phyloP scores from a whole-genome alignment of 352 stramenopile species.

The Phytophthora vignae region DNA sequence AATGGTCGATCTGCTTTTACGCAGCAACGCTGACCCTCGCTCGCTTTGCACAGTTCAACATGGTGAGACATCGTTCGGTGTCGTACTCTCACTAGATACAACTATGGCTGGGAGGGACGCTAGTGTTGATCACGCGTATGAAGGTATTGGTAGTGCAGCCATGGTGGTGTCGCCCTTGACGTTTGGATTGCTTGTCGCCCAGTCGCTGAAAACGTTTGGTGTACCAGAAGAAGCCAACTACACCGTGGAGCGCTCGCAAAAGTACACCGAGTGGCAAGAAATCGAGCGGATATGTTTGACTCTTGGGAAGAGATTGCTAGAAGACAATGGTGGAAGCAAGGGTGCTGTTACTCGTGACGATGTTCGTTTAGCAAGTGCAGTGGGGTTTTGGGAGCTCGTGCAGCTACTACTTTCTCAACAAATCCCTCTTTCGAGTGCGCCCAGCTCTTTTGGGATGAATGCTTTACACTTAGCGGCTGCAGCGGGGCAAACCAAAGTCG shows the following conservation, averaged over 20 bases:
- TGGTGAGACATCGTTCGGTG: conserved; percentile 46
- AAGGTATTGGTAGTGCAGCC: not conserved
- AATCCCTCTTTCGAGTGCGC: conserved; percentile 48
- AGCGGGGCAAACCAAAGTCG: conserved; percentile 52
- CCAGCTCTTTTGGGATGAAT: conserved; percentile 51
- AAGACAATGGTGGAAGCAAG: conserved; percentile 42
- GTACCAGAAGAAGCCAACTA: conserved; percentile 26
- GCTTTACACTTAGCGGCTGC: conserved; percentile 57
- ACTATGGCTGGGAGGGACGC: not conserved
- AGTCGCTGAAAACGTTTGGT: conserved; percentile 36
- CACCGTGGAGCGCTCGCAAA: conserved; percentile 28
- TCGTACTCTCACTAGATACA: conserved; percentile 22
- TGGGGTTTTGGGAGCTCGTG: conserved; percentile 62
- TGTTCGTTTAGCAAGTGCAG: conserved; percentile 49
- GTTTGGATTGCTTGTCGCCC: conserved; percentile 53
- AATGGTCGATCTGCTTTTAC: conserved; percentile 61
- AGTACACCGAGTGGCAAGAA: conserved; percentile 45
- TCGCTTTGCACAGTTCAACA: conserved; percentile 56
- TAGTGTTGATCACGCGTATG: not conserved
- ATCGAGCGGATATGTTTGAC: conserved; percentile 51
- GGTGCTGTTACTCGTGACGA: conserved; percentile 60
- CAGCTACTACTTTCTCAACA: conserved; percentile 59
- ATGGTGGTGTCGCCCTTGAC: conserved; percentile 55
- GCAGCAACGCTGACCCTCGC: conserved; percentile 44
- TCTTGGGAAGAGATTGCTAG: conserved; percentile 45